phyloP scores from a whole-genome alignment of 2,329 filamentous ascomycete species.

The Monascus ruber region DNA sequence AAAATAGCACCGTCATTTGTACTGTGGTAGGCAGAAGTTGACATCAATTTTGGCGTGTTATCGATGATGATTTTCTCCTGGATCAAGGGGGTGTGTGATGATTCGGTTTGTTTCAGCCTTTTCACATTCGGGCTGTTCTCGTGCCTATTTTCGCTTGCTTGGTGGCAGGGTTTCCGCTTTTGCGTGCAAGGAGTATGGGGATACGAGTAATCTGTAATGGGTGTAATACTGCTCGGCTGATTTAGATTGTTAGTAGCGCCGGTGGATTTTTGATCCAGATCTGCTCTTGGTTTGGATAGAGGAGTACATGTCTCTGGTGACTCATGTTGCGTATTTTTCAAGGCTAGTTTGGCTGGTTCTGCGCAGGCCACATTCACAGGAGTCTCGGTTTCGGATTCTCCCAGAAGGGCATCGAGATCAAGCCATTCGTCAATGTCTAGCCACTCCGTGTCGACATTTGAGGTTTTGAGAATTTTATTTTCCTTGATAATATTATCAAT shows the following conservation, averaged over 20 bases:
- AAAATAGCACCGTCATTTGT: neutral
- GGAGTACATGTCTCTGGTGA: neutral
- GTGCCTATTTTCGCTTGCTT: neutral
- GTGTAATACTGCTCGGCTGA: neutral
- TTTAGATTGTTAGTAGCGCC: neutral
- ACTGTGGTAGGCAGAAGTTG: neutral
- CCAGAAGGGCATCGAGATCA: neutral
- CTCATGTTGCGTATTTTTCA: neutral
- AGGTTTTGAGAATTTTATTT: neutral
- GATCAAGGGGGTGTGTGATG: neutral
- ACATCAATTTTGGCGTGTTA: too few species aligned
- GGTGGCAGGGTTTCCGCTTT: neutral
- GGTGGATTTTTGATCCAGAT: neutral
- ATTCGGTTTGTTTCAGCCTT: conserved; percentile 1
- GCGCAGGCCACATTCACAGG: neutral
- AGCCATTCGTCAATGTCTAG: neutral
- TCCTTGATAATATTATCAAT: neutral
- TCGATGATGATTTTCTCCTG: too few species aligned
- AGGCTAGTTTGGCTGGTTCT: neutral
- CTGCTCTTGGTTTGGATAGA: neutral
- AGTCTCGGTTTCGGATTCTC: too few species aligned
- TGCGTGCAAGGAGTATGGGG: neutral
- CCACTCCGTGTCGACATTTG: neutral
- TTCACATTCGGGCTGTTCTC: too few species aligned
- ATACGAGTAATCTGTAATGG: neutral